Percentiles rank a stretch among this genome's conserved stretches.
These are phyloP conservation scores for Novymonas esmeraldas DNA, from an alignment of 208 protist species.

Conservation along the genomic window DNA sequence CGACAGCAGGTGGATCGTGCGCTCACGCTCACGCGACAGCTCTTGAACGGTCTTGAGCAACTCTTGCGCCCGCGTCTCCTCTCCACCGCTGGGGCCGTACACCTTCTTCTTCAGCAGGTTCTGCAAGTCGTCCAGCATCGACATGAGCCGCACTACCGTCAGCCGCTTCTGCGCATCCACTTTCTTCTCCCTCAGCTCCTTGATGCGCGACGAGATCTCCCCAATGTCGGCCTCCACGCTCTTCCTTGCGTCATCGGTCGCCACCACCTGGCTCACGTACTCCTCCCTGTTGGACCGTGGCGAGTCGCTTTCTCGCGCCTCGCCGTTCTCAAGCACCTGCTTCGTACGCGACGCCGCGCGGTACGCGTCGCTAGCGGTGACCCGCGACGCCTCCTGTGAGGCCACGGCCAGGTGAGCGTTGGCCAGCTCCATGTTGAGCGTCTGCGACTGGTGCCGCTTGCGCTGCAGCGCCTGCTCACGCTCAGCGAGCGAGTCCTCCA, in stretches of 20 bases:
- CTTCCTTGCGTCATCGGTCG: constrained; percentile 50
- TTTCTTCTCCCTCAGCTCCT: constrained; percentile 37
- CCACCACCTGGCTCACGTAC: constrained; percentile 63
- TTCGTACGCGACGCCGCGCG: constrained; percentile 31
- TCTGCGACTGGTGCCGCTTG: constrained; percentile 19
- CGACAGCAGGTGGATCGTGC: constrained; percentile 52
- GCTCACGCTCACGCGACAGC: constrained; percentile 75
- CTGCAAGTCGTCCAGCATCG: constrained; percentile 82
- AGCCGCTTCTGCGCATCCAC: constrained; percentile 60
- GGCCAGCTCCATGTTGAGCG: constrained; percentile 20
- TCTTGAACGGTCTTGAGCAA: constrained; percentile 78
- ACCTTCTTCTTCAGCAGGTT: constrained; percentile 65
- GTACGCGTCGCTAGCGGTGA: constrained; percentile 17
- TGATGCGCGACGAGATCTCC: constrained; percentile 48
- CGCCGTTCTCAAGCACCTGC: constrained; percentile 45
- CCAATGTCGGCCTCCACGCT: constrained; percentile 46
- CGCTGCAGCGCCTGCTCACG: constrained; percentile 18
- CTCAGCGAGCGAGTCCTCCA: constrained; percentile 46
- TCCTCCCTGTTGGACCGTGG: constrained; percentile 46
- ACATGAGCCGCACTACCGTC: constrained; percentile 66
- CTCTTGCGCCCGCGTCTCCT: constrained; percentile 66
- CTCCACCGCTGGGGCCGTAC: constrained; percentile 32
- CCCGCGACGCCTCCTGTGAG: constrained; percentile 14
- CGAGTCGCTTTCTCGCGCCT: constrained; percentile 8
- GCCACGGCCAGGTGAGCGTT: not conserved